Evolutionary conservation across 2,329 filamentous ascomycete genomes (phyloP).

Genomic region (Claviceps monticola): DNA sequence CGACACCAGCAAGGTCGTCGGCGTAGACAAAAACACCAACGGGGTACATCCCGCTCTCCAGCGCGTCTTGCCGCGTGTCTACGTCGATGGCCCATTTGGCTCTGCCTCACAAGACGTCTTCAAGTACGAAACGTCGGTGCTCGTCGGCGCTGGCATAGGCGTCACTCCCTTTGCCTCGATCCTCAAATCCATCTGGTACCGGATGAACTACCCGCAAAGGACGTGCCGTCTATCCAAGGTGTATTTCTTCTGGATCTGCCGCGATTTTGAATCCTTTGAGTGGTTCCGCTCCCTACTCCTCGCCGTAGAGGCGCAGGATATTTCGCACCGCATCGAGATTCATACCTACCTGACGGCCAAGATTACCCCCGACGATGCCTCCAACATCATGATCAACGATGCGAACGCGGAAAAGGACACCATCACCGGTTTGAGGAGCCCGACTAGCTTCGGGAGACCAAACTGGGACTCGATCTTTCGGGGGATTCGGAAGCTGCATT

Average conservation of each 20-base stretch:
- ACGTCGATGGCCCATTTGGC: conserved; percentile 74
- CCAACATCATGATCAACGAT: conserved; percentile 88
- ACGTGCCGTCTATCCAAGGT: conserved; percentile 71
- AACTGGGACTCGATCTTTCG: conserved; percentile 90
- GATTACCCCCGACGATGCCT: conserved; percentile 74
- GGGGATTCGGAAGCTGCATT: conserved; percentile 65
- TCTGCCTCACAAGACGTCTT: conserved; percentile 81
- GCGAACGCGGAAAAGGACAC: conserved; percentile 72
- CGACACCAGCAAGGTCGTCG: conserved; percentile 52
- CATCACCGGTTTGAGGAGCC: conserved; percentile 68
- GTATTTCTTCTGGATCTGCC: conserved; percentile 88
- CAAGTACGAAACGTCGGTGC: conserved; percentile 68
- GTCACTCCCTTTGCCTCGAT: conserved; percentile 81
- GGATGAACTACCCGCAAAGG: conserved; percentile 75
- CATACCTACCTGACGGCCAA: conserved; percentile 80
- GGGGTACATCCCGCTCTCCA: conserved; percentile 55
- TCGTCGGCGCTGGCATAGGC: conserved; percentile 73
- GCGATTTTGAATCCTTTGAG: conserved; percentile 78
- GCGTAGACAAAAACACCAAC: conserved; percentile 46
- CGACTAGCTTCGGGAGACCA: conserved; percentile 73
- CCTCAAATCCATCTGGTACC: conserved; percentile 85
- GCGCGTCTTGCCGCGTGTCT: conserved; percentile 63
- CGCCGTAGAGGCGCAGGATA: conserved; percentile 76
- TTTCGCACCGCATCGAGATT: conserved; percentile 74
- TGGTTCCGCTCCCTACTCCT: conserved; percentile 78